Evolutionary conservation across 169 alveolate genomes (phyloP), one percentile per base, ranked within the genome.

Genomic region (Plasmodium coatneyi): DNA sequence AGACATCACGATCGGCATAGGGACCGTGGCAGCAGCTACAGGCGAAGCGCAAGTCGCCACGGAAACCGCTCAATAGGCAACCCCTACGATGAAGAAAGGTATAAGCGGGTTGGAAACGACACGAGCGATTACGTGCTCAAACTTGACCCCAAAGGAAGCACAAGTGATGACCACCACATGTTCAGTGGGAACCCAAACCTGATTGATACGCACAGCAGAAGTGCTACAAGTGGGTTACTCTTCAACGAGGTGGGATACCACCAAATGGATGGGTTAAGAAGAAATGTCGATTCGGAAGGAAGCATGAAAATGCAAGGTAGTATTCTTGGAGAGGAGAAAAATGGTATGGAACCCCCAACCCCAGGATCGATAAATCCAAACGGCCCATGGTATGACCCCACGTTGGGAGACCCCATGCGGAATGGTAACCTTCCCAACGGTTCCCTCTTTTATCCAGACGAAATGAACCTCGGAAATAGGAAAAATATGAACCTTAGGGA

Each of bases 341-440:
- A 30, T 54, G 70, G 14, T n/a, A 14, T 41, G n/a, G 7, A 25
- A 5, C 30, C 39, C 12, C 52, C 39, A 22, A 10, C 46, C 60
- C 22, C 86, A 12, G 60, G 60, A 0, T 14, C 25, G 71, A 10
- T 25, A 5, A 41, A 71, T 83, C 76, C 16, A 19, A 72, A 83
- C 32, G 10, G 52, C 19, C 39, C 83, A 12, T 83, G 89, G 82
- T 83, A 70, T 83, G 74, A 83, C 34, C 32, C 92, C 22, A 83
- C 41, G 43, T 19, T 39, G 2, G 78, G 78, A 9, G 92, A 83
- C 43, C 46, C 9, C 9, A 39, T 70, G 43, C 41, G 43, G 70
- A 83, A 19, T 46, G 32, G 66, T 1, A 80, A 49, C 41, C 30
- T 66, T 19, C 43, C 79, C 22, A 32, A 16, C 16, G 79, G 79